Conservation (phyloP, 2,329 filamentous ascomycete genomes). For the Ilyonectria robusta region DNA sequence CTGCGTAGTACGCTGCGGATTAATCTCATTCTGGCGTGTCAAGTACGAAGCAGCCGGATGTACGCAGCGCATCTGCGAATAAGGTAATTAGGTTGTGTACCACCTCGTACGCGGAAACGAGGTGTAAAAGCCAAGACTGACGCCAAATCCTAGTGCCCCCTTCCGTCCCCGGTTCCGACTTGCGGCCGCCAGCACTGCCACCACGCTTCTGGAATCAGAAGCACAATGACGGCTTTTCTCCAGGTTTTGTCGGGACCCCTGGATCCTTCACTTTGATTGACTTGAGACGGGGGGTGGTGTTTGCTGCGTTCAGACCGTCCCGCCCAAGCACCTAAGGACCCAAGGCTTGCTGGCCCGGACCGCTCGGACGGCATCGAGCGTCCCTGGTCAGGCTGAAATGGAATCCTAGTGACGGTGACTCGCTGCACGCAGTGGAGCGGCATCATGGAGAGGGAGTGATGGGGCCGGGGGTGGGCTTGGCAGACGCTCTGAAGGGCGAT, state of each 20-base stretch:
- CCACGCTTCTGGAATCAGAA: conserved; percentile 23
- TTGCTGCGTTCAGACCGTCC: neutral
- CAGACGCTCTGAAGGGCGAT: conserved; percentile 21
- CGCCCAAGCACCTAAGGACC: neutral
- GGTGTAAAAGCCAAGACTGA: conserved; percentile 17
- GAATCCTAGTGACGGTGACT: conserved; percentile 14
- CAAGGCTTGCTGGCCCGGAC: conserved; percentile 16
- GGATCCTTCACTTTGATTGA: conserved; percentile 15
- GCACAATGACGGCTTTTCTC: conserved; percentile 20
- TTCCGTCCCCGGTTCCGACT: neutral
- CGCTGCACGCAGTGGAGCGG: conserved; percentile 4
- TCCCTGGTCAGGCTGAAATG: conserved; percentile 26
- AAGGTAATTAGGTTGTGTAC: neutral
- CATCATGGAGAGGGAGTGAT: conserved; percentile 6
- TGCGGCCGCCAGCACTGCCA: conserved; percentile 14
- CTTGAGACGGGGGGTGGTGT: conserved; percentile 1
- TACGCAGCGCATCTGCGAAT: conserved; percentile 11
- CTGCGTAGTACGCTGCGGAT: conserved; percentile 16
- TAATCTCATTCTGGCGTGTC: conserved; percentile 16
- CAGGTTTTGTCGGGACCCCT: conserved; percentile 25
- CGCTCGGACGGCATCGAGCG: conserved; percentile 8
- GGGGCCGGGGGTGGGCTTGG: conserved; percentile 22
- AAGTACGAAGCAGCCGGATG: conserved; percentile 4
- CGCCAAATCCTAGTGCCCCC: conserved; percentile 18
- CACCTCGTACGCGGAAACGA: conserved; percentile 9